Percentiles rank a stretch among this genome's conserved stretches.
Evolutionary conservation across 2,329 filamentous ascomycete genomes (phyloP).

Genomic region (Aspergillus brasiliensis): DNA sequence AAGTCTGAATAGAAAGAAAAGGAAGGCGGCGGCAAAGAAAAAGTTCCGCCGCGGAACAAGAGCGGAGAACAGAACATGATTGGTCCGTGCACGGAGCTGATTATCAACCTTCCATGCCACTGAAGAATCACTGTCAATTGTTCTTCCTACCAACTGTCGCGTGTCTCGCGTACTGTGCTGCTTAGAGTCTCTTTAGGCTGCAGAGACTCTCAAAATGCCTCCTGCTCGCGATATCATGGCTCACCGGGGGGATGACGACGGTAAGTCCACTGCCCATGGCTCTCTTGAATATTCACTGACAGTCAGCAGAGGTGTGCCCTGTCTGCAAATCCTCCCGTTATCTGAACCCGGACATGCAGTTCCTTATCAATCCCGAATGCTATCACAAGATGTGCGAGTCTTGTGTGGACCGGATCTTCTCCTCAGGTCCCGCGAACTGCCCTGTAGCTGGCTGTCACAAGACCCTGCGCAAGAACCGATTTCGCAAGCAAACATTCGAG

Average conservation of each 20-base stretch:
- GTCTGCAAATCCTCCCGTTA: constrained; percentile 97
- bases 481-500: constrained; percentile 85
- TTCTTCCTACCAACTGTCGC: constrained; percentile 4
- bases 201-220: constrained; percentile 29
- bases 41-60: constrained; percentile 22
- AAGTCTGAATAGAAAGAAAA: constrained; percentile 12
- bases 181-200: neutral
- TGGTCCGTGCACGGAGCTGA: constrained; percentile 29
- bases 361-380: constrained; percentile 96
- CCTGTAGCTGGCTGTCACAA: constrained; percentile 86
- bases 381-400: constrained; percentile 99
- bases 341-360: constrained; percentile 89
- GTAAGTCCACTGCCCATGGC: constrained; percentile 25
- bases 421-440: constrained; percentile 85
- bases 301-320: constrained; percentile 74
- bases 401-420: constrained; percentile 93
- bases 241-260: constrained; percentile 46
- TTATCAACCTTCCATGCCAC: constrained; percentile 14
- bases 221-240: constrained; percentile 33
- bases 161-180: neutral
- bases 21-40: constrained; percentile 18
- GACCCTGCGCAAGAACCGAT: constrained; percentile 81
- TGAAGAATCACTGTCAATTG: constrained; percentile 7
- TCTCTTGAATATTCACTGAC: constrained; percentile 10
- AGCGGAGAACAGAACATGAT: constrained; percentile 18